phyloP scores from a whole-genome alignment of 1,284 basidiomycete species.

The Apiotrichum sp. region DNA sequence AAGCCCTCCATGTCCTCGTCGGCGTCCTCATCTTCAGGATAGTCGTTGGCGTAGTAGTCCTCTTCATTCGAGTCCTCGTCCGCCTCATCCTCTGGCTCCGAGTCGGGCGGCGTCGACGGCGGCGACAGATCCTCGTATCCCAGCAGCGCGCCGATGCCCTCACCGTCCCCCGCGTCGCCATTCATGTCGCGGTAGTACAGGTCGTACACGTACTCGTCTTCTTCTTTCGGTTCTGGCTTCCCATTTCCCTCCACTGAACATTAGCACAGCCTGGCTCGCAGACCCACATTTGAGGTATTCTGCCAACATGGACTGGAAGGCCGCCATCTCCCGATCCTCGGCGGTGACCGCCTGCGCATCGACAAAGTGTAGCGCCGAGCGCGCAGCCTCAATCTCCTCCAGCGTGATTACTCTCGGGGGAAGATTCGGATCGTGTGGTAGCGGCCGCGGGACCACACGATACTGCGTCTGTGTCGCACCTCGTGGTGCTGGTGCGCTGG shows the following conservation, averaged over 20 bases:
- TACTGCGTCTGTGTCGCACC: conserved; percentile 18
- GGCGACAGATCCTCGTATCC: conserved; percentile 40
- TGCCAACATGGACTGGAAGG: conserved; percentile 45
- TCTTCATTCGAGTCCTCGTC: conserved; percentile 49
- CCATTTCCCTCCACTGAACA: conserved; percentile 18
- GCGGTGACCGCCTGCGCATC: conserved; percentile 40
- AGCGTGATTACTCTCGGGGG: conserved; percentile 34
- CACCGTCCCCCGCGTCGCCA: conserved; percentile 5
- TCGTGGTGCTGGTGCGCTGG: neutral
- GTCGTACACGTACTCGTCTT: conserved; percentile 48
- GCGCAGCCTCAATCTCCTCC: conserved; percentile 27
- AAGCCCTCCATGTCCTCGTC: conserved; percentile 44
- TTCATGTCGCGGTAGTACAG: conserved; percentile 44
- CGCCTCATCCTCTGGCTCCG: conserved; percentile 46
- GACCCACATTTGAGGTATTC: conserved; percentile 42
- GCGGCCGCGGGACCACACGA: conserved; percentile 31
- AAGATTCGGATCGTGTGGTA: conserved; percentile 15
- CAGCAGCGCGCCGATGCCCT: conserved; percentile 20
- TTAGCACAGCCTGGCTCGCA: too few relatives aligned
- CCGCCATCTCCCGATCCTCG: conserved; percentile 38
- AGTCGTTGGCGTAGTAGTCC: conserved; percentile 48
- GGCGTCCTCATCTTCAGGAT: conserved; percentile 48
- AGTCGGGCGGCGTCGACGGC: conserved; percentile 31
- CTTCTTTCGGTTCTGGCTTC: conserved; percentile 21
- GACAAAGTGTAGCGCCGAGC: conserved; percentile 30